These are phyloP conservation scores for Hypericum perforatum DNA, from an alignment of 345 rosid genomes.

Conservation along the genomic window DNA sequence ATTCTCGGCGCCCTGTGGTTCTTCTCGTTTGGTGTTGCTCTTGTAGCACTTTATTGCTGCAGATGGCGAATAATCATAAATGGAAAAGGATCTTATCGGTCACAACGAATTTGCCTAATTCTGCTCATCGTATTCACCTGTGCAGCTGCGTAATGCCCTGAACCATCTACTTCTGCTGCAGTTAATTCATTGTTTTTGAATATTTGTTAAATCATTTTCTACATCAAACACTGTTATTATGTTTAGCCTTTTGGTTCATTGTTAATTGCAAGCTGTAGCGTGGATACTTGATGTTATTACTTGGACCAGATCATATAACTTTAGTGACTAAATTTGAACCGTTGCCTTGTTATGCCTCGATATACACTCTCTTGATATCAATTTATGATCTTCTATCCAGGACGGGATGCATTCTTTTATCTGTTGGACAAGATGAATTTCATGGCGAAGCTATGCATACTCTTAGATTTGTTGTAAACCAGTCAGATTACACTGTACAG, in stretches of 20 bases:
- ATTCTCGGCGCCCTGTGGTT: slow-evolving; percentile 72
- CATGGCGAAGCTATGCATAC: slow-evolving; percentile 65
- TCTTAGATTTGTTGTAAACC: slow-evolving; percentile 79
- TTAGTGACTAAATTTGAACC: too few species aligned
- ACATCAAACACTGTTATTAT: too few species aligned
- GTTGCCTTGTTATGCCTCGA: too few species aligned
- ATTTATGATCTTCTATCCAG: slow-evolving; percentile 27
- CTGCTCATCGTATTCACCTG: slow-evolving; percentile 72
- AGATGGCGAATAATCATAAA: slow-evolving; percentile 52
- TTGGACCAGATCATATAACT: too few species aligned
- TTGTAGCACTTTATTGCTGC: slow-evolving; percentile 46
- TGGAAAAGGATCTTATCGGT: slow-evolving; percentile 34
- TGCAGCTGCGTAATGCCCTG: slow-evolving; percentile 68
- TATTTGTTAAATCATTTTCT: too few species aligned
- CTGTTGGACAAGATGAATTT: slow-evolving; percentile 84
- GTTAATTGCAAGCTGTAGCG: too few species aligned
- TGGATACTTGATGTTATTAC: too few species aligned
- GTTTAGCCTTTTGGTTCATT: too few species aligned
- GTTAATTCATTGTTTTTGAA: neutral
- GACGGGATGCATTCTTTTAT: slow-evolving; percentile 82
- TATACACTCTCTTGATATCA: neutral
- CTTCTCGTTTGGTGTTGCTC: slow-evolving; percentile 72
- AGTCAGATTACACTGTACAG: slow-evolving; percentile 81
- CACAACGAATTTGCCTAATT: slow-evolving; percentile 52
- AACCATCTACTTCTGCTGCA: neutral